Base-by-base conservation (phyloP, 1,284 basidiomycete genomes). In the Fistulina hepatica region DNA sequence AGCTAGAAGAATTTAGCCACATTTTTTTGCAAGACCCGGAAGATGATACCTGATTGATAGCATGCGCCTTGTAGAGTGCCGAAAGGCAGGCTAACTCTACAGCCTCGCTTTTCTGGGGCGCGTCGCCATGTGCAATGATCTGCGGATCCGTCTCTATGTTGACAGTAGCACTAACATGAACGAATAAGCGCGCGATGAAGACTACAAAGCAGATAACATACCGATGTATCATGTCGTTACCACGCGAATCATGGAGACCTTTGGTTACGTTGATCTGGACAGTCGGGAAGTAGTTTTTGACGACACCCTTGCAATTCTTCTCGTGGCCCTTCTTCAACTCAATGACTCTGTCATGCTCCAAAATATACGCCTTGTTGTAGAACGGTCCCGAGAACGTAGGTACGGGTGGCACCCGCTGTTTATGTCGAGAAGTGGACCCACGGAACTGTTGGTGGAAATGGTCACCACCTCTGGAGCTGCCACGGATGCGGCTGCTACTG, bases 1-100 rank as follows among this genome's bases (percentile, higher is more conserved):
- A 58, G 38, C 38, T 52, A 52, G 51, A 30, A 56, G 13, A 61
- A 47, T 57, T 64, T 2, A 42, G 3, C 6, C 13, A 15, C 6
- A 31, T 8, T 11, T 3, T 3, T 13, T 13, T 16, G 3, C 10
- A 19, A 13, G 28, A 13, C 9, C 3, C 10, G 10, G 28, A 37
- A 20, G 8, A 34, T 49, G 59, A 43, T 47, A 84, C 82, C 42
- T 81, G 50, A 15, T 74, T 74, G 13, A 64, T 53, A n/a, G 59
- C 56, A 32, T 77, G 64, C 9, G 92, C 54, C 52, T 91, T 82
- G 49, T 82, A 69, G 32, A 81, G 57, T 5, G 76, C 79, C 36
- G 77, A 78, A 11, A 90, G 58, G 0, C 81, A 79, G 3, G 88
- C 86, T 4, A 90, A 60, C 52, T 72, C 73, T 51, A 86, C 77